A percentile compares a stretch with the other conserved stretches of the same genome.
These are phyloP conservation scores for Trypanosoma caninum DNA, from an alignment of 208 protist species.

Conservation along the genomic window DNA sequence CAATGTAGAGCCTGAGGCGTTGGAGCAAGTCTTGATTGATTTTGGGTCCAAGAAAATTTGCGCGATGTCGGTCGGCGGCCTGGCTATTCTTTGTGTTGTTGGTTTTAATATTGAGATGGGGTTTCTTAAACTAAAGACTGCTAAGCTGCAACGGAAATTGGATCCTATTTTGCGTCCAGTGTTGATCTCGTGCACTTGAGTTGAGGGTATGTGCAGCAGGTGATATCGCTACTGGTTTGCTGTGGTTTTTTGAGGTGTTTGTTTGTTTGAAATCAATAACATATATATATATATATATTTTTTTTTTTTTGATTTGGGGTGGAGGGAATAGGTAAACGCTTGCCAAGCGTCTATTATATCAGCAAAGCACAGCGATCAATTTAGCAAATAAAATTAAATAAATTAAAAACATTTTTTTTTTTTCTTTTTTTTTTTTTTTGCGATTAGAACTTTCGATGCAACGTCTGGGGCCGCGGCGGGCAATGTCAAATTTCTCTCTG, in stretches of 20 bases:
- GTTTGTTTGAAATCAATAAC: neutral
- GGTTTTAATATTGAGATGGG: conserved; percentile 55
- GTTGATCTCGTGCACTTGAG: conserved; percentile 18
- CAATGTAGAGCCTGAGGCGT: conserved; percentile 50
- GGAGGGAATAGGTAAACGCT: neutral
- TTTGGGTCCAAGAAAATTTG: conserved; percentile 65
- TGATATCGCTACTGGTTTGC: neutral
- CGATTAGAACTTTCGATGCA: conserved; percentile 10
- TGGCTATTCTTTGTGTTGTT: conserved; percentile 51
- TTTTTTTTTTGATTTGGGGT: too few relatives aligned
- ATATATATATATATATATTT: neutral
- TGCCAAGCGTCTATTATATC: neutral
- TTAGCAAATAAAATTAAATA: neutral
- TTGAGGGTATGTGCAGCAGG: neutral
- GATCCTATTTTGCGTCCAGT: conserved; percentile 57
- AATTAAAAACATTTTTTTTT: neutral
- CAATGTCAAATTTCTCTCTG: neutral
- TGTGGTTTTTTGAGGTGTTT: neutral
- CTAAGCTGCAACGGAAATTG: conserved; percentile 56
- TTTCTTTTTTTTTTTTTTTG: conserved; percentile 2
- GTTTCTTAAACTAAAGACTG: conserved; percentile 77
- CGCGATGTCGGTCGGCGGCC: conserved; percentile 68
- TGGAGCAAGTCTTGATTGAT: conserved; percentile 73
- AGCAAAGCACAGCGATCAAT: neutral
- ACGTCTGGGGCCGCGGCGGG: conserved; percentile 5